Conservation (phyloP, 768 basidiomycete species). For the Trametes coccinea region DNA sequence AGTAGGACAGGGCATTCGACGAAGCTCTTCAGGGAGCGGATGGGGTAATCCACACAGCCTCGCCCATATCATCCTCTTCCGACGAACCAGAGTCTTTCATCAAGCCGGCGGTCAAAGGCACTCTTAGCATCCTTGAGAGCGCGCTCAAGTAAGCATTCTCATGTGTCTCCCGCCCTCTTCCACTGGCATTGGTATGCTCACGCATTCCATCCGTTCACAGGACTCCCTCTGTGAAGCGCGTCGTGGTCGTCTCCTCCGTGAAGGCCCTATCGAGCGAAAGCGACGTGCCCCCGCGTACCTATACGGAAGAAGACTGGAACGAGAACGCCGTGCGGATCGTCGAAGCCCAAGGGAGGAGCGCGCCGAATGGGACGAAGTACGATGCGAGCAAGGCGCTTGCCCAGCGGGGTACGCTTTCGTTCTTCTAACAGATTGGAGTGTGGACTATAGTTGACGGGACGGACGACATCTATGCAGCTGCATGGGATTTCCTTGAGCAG, state of each 20-base stretch:
- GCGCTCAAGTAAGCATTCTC: conserved; percentile 42
- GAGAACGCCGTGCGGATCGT: conserved; percentile 43
- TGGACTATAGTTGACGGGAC: too few species aligned
- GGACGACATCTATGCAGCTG: conserved; percentile 30
- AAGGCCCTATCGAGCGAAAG: conserved; percentile 41
- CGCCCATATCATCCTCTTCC: conserved; percentile 51
- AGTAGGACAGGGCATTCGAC: conserved; percentile 66
- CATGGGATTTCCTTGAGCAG: conserved; percentile 49
- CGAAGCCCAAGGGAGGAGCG: conserved; percentile 49
- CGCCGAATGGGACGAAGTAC: conserved; percentile 46
- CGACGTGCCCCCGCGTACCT: conserved; percentile 31
- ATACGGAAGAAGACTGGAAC: conserved; percentile 65
- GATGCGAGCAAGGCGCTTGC: conserved; percentile 59
- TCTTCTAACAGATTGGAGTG: too few species aligned
- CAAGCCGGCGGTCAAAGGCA: conserved; percentile 71
- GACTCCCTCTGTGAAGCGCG: conserved; percentile 48
- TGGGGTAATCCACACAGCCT: conserved; percentile 67
- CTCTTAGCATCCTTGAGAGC: conserved; percentile 59
- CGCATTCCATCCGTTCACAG: not conserved
- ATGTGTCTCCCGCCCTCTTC: too few species aligned
- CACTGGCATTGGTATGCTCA: too few species aligned
- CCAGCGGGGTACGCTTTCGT: conserved; percentile 38
- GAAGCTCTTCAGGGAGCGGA: conserved; percentile 74
- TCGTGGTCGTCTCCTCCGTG: conserved; percentile 59
- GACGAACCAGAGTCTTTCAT: conserved; percentile 55